Base-by-base conservation (phyloP, 106 monocot genomes). In the Platanthera guangdongensis region DNA sequence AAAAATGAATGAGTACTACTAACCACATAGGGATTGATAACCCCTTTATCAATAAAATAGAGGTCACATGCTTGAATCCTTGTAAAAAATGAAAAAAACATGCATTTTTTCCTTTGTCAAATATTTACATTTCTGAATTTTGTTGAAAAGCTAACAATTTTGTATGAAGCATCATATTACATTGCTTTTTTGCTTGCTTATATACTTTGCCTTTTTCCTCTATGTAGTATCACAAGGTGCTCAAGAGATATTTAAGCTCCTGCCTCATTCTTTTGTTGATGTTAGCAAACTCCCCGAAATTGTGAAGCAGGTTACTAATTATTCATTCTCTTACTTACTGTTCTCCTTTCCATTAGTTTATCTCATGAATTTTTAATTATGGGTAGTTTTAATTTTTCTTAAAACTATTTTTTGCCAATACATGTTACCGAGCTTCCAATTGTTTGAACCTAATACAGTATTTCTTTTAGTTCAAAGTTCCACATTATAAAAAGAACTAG, bases 241-340 rank as follows among this genome's bases (percentile, higher is more conserved):
- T 76, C 94, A 92, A 74, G 99, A 99, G 85, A 92, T 99, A 81
- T 99, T 99, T 74, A 99, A 94, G 88, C 88, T 99, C 51, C 82
- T 99, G 60, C 99, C 99, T n/a, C 99, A 99, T 80, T 78, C 90
- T 13, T 99, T 94, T 72, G 81, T 99, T 46, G 89, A 92, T 82
- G 79, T 82, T 52, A 45, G 68, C 68, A 79, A 88, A 53, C 90
- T 99, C 77, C 89, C 94, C 16, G 86, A 90, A 69, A 81, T 92
- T 76, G 68, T 86, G 80, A 55, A 46, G 68, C 79, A 32, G 87
- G 95, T 96, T 50, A 91, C 15, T 68, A 75, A 18, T 68, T 18
- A 0, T 30, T 83, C n/a, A 21, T 81, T 68, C 57, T 11, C 57
- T 63, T 65, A 73, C 4, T 52, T 45, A 7, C 13, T 49, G 55